Percentiles rank a stretch among this genome's conserved stretches.
These are phyloP conservation scores for Cupressus sempervirens DNA, from an alignment of 75 land plant species.

Conservation along the genomic window DNA sequence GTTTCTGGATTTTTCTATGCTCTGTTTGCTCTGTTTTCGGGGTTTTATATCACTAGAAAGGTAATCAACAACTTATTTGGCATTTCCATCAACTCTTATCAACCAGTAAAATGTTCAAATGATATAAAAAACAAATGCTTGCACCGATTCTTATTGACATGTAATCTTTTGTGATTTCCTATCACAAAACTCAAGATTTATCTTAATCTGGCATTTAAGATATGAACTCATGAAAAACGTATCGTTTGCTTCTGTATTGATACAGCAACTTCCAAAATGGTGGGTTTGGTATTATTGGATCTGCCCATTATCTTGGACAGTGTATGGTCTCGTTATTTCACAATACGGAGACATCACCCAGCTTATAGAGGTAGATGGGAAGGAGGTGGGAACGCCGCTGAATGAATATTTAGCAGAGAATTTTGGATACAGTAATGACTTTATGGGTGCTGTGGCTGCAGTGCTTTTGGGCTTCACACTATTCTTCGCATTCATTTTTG, in stretches of 20 bases:
- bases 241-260: background rate
- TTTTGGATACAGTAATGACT: conserved; percentile 31
- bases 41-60: conserved; percentile 46
- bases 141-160: too few species aligned
- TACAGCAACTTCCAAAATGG: conserved; percentile 42
- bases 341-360: conserved; percentile 29
- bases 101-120: too few species aligned
- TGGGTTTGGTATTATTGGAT: conserved; percentile 54
- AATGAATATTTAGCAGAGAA: conserved; percentile 17
- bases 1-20: conserved; percentile 36
- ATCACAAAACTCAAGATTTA: too few species aligned
- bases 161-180: too few species aligned
- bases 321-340: conserved; percentile 29
- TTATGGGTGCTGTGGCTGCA: conserved; percentile 24
- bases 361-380: background rate
- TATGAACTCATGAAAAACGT: background rate
- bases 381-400: conserved; percentile 8
- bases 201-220: too few species aligned
- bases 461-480: conserved; percentile 37
- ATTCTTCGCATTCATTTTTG: conserved; percentile 52
- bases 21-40: conserved; percentile 50
- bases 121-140: too few species aligned
- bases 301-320: conserved; percentile 34
- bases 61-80: conserved; percentile 17
- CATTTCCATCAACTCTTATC: background rate